A percentile compares a stretch with the other conserved stretches of the same genome.
These are phyloP conservation scores for Nymphaea colorata DNA, from an alignment of 164 flowering plant species.

Conservation along the genomic window DNA sequence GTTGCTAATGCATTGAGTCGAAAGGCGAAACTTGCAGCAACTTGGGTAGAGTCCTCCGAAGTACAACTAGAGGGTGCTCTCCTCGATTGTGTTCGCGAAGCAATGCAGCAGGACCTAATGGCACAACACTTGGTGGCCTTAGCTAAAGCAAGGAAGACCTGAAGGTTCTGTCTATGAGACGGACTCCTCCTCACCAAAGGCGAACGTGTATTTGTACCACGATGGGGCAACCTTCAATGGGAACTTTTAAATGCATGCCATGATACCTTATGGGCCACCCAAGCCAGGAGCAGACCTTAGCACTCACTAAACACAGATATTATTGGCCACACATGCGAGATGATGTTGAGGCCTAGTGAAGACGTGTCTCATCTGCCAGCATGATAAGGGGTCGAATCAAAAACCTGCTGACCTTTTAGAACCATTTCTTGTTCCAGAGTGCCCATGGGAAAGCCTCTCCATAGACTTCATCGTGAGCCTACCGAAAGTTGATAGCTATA, in stretches of 20 bases:
- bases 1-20: too few relatives aligned
- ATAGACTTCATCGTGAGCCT: constrained; percentile 4
- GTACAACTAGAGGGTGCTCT: neutral
- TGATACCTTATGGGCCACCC: constrained; percentile 1
- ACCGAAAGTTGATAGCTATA: neutral
- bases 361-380: constrained; percentile 1
- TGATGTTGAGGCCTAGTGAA: neutral
- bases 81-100: neutral
- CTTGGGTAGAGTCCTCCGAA: too few relatives aligned
- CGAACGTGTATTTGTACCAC: neutral
- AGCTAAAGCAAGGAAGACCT: neutral
- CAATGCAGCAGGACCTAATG: neutral
- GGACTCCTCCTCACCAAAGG: neutral
- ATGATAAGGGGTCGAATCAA: neutral
- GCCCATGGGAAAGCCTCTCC: constrained; percentile 1
- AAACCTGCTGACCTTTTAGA: constrained; percentile 2
- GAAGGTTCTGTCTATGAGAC: neutral
- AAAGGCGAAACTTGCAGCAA: too few relatives aligned
- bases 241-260: constrained; percentile 1
- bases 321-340: neutral
- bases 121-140: neutral
- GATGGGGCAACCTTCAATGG: neutral
- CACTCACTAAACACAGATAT: neutral
- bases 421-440: neutral
- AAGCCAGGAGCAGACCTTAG: neutral